phyloP scores from a whole-genome alignment of 169 alveolate genomes.

The Ichthyophthirius multifiliis region DNA sequence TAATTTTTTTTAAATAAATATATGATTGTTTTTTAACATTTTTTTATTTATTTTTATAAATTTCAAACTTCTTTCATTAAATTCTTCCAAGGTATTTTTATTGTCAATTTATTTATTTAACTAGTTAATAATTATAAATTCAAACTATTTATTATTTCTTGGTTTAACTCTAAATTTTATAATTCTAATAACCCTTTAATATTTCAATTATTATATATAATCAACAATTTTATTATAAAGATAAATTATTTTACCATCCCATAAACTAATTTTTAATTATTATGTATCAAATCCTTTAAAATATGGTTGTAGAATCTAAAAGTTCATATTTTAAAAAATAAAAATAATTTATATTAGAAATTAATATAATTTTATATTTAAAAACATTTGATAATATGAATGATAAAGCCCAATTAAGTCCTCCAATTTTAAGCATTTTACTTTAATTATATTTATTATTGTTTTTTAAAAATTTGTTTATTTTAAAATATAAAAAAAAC shows the following conservation, averaged over 20 bases:
- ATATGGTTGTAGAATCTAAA: neutral
- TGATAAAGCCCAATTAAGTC: neutral
- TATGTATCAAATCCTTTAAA: neutral
- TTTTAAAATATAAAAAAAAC: too few relatives aligned
- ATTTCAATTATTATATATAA: neutral
- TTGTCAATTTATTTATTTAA: neutral
- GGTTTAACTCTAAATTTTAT: neutral
- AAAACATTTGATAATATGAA: conserved; percentile 10
- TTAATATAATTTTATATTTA: too few relatives aligned
- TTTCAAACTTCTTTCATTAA: neutral
- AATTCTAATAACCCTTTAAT: neutral
- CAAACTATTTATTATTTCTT: neutral
- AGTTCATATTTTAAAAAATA: too few relatives aligned
- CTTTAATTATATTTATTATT: too few relatives aligned
- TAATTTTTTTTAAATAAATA: neutral
- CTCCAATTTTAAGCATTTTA: neutral
- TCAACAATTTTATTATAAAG: neutral
- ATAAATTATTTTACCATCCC: neutral
- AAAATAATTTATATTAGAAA: too few relatives aligned
- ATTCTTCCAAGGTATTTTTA: neutral
- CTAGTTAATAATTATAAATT: neutral
- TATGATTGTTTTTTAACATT: neutral
- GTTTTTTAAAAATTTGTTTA: too few relatives aligned
- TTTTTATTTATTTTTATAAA: neutral
- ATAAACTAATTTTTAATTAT: neutral